A percentile compares a stretch with the other conserved stretches of the same genome.
These are phyloP conservation scores for Schwanniomyces pseudopolymorphus DNA, from an alignment of 805 yeast species.

Conservation along the genomic window DNA sequence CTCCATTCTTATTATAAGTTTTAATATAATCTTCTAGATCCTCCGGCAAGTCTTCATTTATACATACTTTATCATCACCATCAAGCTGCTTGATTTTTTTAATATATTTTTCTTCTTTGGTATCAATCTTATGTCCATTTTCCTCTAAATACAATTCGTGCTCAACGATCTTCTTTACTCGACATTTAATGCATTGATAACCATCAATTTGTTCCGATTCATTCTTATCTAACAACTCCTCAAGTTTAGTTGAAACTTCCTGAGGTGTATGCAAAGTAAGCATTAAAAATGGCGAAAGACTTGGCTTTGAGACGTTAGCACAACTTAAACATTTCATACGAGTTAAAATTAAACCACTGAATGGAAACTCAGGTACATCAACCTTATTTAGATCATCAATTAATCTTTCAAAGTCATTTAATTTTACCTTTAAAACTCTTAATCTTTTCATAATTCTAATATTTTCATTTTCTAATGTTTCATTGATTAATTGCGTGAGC, in stretches of 20 bases:
- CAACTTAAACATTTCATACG: constrained; percentile 73
- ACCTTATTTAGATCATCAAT: constrained; percentile 11
- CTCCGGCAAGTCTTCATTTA: constrained; percentile 66
- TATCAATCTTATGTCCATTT: constrained; percentile 18
- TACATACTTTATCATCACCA: constrained; percentile 38
- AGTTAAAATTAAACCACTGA: constrained; percentile 64
- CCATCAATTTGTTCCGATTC: constrained; percentile 71
- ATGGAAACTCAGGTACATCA: constrained; percentile 66
- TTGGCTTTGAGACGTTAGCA: constrained; percentile 56
- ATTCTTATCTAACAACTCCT: constrained; percentile 53
- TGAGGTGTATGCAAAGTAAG: constrained; percentile 77
- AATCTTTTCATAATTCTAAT: constrained; percentile 37
- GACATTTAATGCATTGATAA: constrained; percentile 78
- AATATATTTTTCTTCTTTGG: constrained; percentile 24
- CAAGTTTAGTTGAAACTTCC: constrained; percentile 42
- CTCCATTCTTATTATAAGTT: constrained; percentile 43
- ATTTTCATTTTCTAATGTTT: constrained; percentile 71
- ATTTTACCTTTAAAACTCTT: constrained; percentile 13
- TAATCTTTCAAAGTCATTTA: not conserved
- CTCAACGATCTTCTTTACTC: constrained; percentile 32
- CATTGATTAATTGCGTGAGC: constrained; percentile 75
- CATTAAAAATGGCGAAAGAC: constrained; percentile 62
- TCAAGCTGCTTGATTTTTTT: constrained; percentile 34
- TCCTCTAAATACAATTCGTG: constrained; percentile 26
- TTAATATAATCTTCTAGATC: constrained; percentile 49